Evolutionary conservation across 768 basidiomycete genomes (phyloP).

Genomic region (Xanthoconium stramineum): DNA sequence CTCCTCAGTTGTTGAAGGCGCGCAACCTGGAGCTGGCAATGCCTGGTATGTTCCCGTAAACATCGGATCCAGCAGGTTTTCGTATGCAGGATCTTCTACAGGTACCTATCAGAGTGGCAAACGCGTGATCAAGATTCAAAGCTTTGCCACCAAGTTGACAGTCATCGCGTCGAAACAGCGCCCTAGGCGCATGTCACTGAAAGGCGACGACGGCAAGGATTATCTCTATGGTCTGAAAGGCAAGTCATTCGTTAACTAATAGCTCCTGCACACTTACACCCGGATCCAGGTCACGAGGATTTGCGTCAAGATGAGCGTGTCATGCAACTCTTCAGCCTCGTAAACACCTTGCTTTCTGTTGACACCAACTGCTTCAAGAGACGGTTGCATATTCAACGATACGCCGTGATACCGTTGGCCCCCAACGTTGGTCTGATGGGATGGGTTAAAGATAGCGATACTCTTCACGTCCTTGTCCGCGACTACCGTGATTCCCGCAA

Average conservation of each 20-base stretch:
- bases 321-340: slow-evolving; percentile 97
- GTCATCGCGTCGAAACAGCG: slow-evolving; percentile 98
- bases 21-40: slow-evolving; percentile 93
- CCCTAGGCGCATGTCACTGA: slow-evolving; percentile 81
- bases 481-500: slow-evolving; percentile 96
- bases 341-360: slow-evolving; percentile 89
- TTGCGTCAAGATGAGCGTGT: slow-evolving; percentile 98
- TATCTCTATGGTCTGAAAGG: slow-evolving; percentile 93
- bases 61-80: neutral
- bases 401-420: slow-evolving; percentile 89
- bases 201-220: slow-evolving; percentile 89
- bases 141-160: slow-evolving; percentile 84
- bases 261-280: neutral
- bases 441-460: slow-evolving; percentile 96
- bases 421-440: slow-evolving; percentile 93
- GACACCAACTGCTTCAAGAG: slow-evolving; percentile 96
- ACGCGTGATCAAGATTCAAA: slow-evolving; percentile 73
- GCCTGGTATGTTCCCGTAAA: slow-evolving; percentile 57
- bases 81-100: slow-evolving; percentile 24
- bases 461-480: slow-evolving; percentile 91
- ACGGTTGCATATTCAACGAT: slow-evolving; percentile 90
- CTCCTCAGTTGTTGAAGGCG: slow-evolving; percentile 85
- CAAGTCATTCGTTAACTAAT: slow-evolving; percentile 19
- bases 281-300: slow-evolving; percentile 84
- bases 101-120: slow-evolving; percentile 92